phyloP scores from a whole-genome alignment of 2,329 filamentous ascomycete genomes.

The Epicoccum nigrum region DNA sequence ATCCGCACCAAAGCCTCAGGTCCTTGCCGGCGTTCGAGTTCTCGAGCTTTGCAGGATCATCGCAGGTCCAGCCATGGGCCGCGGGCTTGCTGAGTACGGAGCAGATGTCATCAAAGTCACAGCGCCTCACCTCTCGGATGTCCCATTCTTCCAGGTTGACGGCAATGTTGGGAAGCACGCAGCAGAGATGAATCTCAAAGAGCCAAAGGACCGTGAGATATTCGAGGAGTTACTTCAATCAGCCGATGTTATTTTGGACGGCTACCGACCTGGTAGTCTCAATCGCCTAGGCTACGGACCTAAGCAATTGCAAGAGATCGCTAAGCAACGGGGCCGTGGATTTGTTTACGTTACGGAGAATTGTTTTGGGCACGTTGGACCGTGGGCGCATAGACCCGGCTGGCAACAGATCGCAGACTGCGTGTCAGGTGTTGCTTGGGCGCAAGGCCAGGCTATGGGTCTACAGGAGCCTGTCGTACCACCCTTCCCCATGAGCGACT shows the following conservation, averaged over 20 bases:
- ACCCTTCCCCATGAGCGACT: slow-evolving; percentile 65
- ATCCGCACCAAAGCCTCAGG: slow-evolving; percentile 41
- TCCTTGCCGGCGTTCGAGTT: slow-evolving; percentile 69
- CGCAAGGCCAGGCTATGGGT: slow-evolving; percentile 67
- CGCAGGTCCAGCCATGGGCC: slow-evolving; percentile 73
- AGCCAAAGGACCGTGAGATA: slow-evolving; percentile 55
- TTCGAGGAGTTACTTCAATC: slow-evolving; percentile 67
- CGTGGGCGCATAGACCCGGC: slow-evolving; percentile 68
- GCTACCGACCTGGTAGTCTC: slow-evolving; percentile 71
- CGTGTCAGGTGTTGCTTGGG: slow-evolving; percentile 65
- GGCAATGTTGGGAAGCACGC: slow-evolving; percentile 75
- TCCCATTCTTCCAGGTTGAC: slow-evolving; percentile 75
- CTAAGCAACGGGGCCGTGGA: slow-evolving; percentile 63
- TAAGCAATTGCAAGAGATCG: slow-evolving; percentile 59
- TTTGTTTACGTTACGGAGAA: slow-evolving; percentile 74
- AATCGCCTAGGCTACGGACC: slow-evolving; percentile 68
- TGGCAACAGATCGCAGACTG: slow-evolving; percentile 78
- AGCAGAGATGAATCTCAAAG: slow-evolving; percentile 67
- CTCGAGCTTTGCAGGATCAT: slow-evolving; percentile 78
- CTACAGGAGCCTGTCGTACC: slow-evolving; percentile 69
- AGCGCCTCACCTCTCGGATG: slow-evolving; percentile 69
- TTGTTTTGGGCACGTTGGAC: slow-evolving; percentile 70
- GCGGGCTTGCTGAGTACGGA: slow-evolving; percentile 75
- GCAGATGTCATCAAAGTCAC: slow-evolving; percentile 77
- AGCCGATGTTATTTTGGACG: slow-evolving; percentile 71